A percentile compares a stretch with the other conserved stretches of the same genome.
Conservation (phyloP, 1,284 basidiomycete genomes). For the Anthracocystis walkeri region DNA sequence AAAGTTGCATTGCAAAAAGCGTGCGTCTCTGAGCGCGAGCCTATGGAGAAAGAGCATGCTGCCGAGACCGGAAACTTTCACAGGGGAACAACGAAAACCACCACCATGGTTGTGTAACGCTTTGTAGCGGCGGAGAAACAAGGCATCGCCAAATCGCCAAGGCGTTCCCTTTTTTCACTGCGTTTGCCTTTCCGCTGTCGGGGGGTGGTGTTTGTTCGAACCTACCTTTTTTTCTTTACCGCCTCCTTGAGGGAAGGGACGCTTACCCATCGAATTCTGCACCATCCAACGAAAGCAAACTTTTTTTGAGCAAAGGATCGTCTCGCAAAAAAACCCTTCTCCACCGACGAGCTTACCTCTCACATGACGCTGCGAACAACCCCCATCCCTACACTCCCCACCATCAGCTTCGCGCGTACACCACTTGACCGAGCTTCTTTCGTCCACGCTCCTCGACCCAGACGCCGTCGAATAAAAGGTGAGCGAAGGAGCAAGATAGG, state of each 20-base stretch:
- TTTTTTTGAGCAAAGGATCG: neutral
- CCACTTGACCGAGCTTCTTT: slow-evolving; percentile 31
- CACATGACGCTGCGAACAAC: slow-evolving; percentile 26
- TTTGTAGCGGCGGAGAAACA: too few relatives aligned
- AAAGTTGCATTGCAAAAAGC: too few relatives aligned
- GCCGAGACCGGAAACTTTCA: too few relatives aligned
- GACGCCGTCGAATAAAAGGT: slow-evolving; percentile 7
- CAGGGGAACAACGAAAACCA: too few relatives aligned
- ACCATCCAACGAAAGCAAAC: neutral
- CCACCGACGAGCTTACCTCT: slow-evolving; percentile 15
- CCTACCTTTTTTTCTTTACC: too few relatives aligned
- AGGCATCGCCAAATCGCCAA: neutral
- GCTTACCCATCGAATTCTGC: neutral
- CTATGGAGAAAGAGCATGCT: too few relatives aligned
- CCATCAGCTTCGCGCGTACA: slow-evolving; percentile 40
- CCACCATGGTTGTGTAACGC: too few relatives aligned
- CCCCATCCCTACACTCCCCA: slow-evolving; percentile 9
- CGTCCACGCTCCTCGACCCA: neutral
- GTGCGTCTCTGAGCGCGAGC: too few relatives aligned
- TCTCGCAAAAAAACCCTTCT: neutral
- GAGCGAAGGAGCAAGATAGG: slow-evolving; percentile 29
- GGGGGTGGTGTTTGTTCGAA: neutral
- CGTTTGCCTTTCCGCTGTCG: too few relatives aligned
- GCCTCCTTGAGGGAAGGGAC: too few relatives aligned
- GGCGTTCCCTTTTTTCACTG: neutral